Conservation (phyloP, 306 rosid species). For the Canavalia ensiformis region DNA sequence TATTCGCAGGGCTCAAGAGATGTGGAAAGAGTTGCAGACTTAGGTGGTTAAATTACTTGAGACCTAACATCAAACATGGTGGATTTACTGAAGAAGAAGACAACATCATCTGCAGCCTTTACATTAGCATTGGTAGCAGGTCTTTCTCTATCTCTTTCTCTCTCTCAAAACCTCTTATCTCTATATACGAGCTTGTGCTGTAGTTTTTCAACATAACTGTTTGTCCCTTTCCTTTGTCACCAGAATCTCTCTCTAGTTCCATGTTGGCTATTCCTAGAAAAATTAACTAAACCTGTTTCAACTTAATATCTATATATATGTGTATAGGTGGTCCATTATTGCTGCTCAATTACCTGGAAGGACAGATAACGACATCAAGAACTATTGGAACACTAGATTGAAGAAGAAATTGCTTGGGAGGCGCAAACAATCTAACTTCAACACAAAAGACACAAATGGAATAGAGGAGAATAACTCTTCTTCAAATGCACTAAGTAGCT, state of each 20-base stretch:
- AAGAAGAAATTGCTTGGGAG: slow-evolving; percentile 93
- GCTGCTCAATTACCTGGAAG: slow-evolving; percentile 99
- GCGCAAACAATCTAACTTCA: slow-evolving; percentile 67
- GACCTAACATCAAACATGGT: slow-evolving; percentile 98
- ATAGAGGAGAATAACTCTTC: slow-evolving; percentile 47
- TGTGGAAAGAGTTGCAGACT: slow-evolving; percentile 98
- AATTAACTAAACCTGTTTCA: slow-evolving; percentile 39
- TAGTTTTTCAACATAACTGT: slow-evolving; percentile 47
- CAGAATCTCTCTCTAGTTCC: slow-evolving; percentile 45
- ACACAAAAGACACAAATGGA: slow-evolving; percentile 50
- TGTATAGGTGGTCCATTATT: slow-evolving; percentile 93
- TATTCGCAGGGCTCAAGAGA: slow-evolving; percentile 85
- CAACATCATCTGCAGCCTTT: slow-evolving; percentile 92
- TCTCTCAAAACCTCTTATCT: slow-evolving; percentile 21
- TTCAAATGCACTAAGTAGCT: slow-evolving; percentile 68
- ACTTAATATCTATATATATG: slow-evolving; percentile 32
- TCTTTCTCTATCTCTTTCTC: slow-evolving; percentile 45
- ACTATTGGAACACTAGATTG: slow-evolving; percentile 96
- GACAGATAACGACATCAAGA: slow-evolving; percentile 96
- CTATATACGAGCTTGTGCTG: slow-evolving; percentile 36
- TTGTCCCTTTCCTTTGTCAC: slow-evolving; percentile 70
- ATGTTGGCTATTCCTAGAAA: slow-evolving; percentile 39
- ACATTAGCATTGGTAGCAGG: slow-evolving; percentile 99
- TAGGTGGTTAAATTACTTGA: slow-evolving; percentile 94
- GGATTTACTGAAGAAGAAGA: slow-evolving; percentile 99